A percentile compares a stretch with the other conserved stretches of the same genome.
Conservation (phyloP, 129 eudicot genomes). For the Lactuca sativa region DNA sequence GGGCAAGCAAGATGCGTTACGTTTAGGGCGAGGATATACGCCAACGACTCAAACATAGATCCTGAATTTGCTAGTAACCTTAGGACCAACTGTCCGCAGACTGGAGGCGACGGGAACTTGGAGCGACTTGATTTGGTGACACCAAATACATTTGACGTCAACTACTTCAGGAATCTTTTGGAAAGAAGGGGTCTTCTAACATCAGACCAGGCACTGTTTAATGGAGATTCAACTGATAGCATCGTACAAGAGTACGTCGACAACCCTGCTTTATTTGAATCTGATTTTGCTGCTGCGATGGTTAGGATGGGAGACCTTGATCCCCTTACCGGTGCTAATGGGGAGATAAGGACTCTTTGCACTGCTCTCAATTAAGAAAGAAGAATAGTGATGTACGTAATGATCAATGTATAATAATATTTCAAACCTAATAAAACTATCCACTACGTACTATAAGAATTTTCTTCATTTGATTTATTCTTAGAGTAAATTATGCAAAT, state of each 20-base stretch:
- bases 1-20: conserved; percentile 50
- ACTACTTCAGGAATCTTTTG: conserved; percentile 44
- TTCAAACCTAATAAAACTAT: not conserved
- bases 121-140: conserved; percentile 56
- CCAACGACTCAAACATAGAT: conserved; percentile 49
- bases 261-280: conserved; percentile 22
- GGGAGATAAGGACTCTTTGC: conserved; percentile 47
- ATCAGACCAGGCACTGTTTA: conserved; percentile 50
- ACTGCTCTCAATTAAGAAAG: conserved; percentile 4
- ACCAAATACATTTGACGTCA: conserved; percentile 50
- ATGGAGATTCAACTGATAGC: conserved; percentile 43
- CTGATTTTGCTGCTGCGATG: conserved; percentile 55
- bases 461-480: no score
- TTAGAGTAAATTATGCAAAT: no score
- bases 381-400: not conserved
- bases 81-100: conserved; percentile 34
- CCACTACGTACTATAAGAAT: no score
- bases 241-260: conserved; percentile 39
- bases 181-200: conserved; percentile 42
- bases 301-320: conserved; percentile 45
- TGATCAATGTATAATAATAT: not conserved
- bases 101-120: conserved; percentile 37
- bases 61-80: conserved; percentile 39
- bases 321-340: conserved; percentile 32
- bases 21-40: conserved; percentile 42